A percentile compares a stretch with the other conserved stretches of the same genome.
Conservation (phyloP, 2,329 filamentous ascomycete species). For the Tolypocladium amazonense region DNA sequence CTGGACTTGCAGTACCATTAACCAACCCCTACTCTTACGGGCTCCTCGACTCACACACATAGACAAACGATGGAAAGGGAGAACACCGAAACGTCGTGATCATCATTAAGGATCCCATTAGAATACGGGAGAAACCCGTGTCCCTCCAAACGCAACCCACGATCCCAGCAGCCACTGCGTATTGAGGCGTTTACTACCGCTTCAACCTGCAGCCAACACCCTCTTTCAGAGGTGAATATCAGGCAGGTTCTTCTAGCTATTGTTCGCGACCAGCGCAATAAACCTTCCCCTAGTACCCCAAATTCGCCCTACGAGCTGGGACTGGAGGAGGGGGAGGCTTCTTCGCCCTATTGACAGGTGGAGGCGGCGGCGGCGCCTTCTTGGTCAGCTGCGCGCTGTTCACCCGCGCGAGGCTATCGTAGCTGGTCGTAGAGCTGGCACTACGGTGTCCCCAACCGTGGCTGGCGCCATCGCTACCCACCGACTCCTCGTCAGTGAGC, state of each 20-base stretch:
- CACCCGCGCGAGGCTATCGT: slow-evolving; percentile 32
- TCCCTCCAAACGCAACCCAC: not conserved
- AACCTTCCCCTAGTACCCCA: slow-evolving; percentile 3
- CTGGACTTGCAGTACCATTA: not conserved
- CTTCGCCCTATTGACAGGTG: slow-evolving; percentile 35
- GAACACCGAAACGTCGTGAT: not conserved
- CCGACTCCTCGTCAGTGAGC: slow-evolving; percentile 40
- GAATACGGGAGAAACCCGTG: not conserved
- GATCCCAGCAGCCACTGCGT: not conserved
- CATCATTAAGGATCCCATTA: not conserved
- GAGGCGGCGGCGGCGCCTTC: slow-evolving; percentile 44
- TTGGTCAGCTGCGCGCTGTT: slow-evolving; percentile 24
- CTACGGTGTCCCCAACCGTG: slow-evolving; percentile 40
- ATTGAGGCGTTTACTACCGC: not conserved
- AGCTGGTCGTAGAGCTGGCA: slow-evolving; percentile 45
- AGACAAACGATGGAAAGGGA: too few species aligned
- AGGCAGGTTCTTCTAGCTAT: not conserved
- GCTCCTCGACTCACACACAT: not conserved
- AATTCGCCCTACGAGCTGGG: slow-evolving; percentile 18
- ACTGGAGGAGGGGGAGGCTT: slow-evolving; percentile 26
- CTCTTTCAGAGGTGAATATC: not conserved
- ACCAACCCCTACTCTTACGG: not conserved
- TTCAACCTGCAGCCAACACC: not conserved
- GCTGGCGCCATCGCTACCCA: slow-evolving; percentile 38
- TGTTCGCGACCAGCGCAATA: not conserved